Evolutionary conservation across 1,284 basidiomycete genomes (phyloP).

Genomic region (Leccinum subrobustum): DNA sequence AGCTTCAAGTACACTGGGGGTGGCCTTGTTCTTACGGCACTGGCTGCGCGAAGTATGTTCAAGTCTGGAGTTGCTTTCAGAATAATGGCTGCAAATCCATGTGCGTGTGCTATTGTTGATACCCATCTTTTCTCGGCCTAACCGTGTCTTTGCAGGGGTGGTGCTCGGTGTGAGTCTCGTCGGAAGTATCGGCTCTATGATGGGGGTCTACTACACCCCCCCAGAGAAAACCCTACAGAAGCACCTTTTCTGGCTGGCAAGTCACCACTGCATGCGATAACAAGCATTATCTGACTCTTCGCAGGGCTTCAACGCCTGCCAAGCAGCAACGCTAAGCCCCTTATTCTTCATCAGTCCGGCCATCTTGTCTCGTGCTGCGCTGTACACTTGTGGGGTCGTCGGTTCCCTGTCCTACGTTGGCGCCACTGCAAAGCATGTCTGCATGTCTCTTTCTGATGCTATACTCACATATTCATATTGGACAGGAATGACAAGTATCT

Average conservation of each 20-base stretch:
- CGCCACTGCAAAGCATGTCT: slow-evolving; percentile 75
- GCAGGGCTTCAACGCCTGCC: slow-evolving; percentile 82
- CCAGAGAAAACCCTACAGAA: slow-evolving; percentile 73
- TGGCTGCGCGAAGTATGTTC: slow-evolving; percentile 79
- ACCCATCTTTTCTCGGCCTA: slow-evolving; percentile 2
- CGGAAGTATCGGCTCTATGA: slow-evolving; percentile 76
- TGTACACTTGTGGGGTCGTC: slow-evolving; percentile 86
- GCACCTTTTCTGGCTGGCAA: slow-evolving; percentile 74
- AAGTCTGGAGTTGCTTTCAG: slow-evolving; percentile 71
- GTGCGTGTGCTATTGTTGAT: slow-evolving; percentile 38
- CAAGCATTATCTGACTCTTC: slow-evolving; percentile 8
- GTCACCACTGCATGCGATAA: slow-evolving; percentile 26
- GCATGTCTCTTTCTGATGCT: not conserved
- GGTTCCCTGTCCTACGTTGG: slow-evolving; percentile 86
- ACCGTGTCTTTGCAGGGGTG: slow-evolving; percentile 49
- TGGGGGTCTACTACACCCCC: slow-evolving; percentile 73
- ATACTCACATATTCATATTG: slow-evolving; percentile 1
- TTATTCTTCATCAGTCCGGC: slow-evolving; percentile 87
- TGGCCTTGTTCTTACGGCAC: slow-evolving; percentile 75
- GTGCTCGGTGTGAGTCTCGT: slow-evolving; percentile 83
- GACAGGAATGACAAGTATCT: slow-evolving; percentile 79
- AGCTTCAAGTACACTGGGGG: slow-evolving; percentile 86
- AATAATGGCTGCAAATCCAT: slow-evolving; percentile 87
- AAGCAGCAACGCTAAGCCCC: slow-evolving; percentile 82
- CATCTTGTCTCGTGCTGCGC: slow-evolving; percentile 82